Base-by-base conservation (phyloP, 129 eudicot species). In the Tanacetum coccineum region DNA sequence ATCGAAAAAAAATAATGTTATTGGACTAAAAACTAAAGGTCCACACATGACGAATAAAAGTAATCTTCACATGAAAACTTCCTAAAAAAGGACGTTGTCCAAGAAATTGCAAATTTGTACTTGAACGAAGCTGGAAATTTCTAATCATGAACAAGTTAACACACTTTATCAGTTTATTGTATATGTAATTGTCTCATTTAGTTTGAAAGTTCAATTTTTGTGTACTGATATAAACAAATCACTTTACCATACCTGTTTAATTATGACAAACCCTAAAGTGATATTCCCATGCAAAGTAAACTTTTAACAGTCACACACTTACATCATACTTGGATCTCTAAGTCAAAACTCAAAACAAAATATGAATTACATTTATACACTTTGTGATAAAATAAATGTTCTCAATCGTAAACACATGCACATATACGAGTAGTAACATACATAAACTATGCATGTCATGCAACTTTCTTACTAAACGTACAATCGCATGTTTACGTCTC, bases 261-360 rank as follows among this genome's bases (percentile, higher is more conserved):
- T 39, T 25, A 55, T 47, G 44, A 50, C 48, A 60, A 42, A 40
- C 54, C 64, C 55, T 69, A 56, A 15, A 22, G 21, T 28, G 26
- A 26, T 57, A 26, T 26, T 57, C 55, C 13, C 64, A 50, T 76
- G 75, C 66, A 76, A 36, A 75, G 32, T 9, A 21, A 55, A 20
- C 4, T 17, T 21, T 8, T 26, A 54, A 17, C 48, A 36, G 12
- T 15, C 13, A 42, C 18, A 26, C 42, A 19, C 25, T 51, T 51
- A 0, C 58, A 59, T 5, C 15, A 26, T 49, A 67, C 32, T 67
- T 68, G 20, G 42, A 5, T 17, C 39, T 47, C 3, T 13, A 47
- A 71, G 28, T 17, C 47, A 47, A 36, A 30, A 30, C 32, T 13
- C 47, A 47, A 36, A 30, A 30, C 32, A 13, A 48, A 44, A 45